Percentiles rank a stretch among this genome's conserved stretches.
phyloP scores from a whole-genome alignment of 352 stramenopile genomes.

The Bremia lactucae region DNA sequence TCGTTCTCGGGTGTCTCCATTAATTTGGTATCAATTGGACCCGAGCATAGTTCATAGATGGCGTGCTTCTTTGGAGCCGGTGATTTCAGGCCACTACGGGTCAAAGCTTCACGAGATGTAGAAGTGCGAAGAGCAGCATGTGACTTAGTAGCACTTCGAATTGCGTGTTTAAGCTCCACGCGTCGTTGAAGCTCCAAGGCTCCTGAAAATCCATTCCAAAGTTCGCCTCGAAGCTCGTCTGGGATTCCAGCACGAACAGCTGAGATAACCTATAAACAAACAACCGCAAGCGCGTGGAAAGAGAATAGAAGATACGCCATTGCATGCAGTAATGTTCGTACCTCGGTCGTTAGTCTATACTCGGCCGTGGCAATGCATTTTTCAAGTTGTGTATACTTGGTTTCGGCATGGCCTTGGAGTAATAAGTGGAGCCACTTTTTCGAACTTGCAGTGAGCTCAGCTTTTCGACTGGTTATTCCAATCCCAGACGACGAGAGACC shows the following conservation, averaged over 20 bases:
- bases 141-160: constrained; percentile 42
- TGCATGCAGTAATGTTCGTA: constrained; percentile 11
- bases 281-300: too few species aligned
- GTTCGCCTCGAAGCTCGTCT: constrained; percentile 56
- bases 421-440: constrained; percentile 72
- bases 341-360: constrained; percentile 52
- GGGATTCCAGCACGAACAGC: constrained; percentile 64
- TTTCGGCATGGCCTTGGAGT: constrained; percentile 64
- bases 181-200: constrained; percentile 45
- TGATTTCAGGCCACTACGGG: constrained; percentile 4
- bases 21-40: constrained; percentile 26
- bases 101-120: constrained; percentile 10
- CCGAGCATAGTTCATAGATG: constrained; percentile 41
- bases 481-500: constrained; percentile 16
- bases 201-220: constrained; percentile 73
- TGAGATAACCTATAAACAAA: constrained; percentile 43
- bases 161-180: constrained; percentile 44
- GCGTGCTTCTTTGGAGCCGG: constrained; percentile 18
- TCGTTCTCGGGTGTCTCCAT: constrained; percentile 41
- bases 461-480: constrained; percentile 19
- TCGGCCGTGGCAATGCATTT: constrained; percentile 56
- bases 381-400: constrained; percentile 76
- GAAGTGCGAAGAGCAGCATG: constrained; percentile 20
- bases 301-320: too few species aligned
- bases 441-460: constrained; percentile 49